Evolutionary conservation across 306 rosid genomes (phyloP).

Genomic region (Sicyos baderoa): DNA sequence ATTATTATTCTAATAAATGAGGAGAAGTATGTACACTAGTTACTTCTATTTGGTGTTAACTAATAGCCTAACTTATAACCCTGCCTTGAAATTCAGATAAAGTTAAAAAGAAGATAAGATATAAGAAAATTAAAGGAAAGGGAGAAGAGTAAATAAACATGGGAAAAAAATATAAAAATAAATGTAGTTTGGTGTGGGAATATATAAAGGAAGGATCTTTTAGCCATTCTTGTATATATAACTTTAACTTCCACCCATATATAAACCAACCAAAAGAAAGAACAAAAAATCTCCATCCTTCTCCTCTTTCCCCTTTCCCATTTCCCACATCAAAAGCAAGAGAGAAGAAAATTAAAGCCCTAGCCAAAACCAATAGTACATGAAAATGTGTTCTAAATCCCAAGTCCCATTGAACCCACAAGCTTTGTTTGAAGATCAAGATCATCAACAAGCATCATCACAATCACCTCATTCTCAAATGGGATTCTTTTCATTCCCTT

Average conservation of each 20-base stretch:
- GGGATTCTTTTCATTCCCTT: conserved; percentile 61
- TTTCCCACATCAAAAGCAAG: neutral
- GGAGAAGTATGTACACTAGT: no score
- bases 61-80: neutral
- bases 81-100: neutral
- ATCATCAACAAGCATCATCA: conserved; percentile 7
- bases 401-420: conserved; percentile 41
- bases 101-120: neutral
- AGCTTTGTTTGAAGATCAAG: conserved; percentile 52
- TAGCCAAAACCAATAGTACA: neutral
- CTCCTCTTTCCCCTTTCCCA: conserved; percentile 4
- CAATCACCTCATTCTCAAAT: conserved; percentile 31
- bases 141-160: neutral
- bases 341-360: no score
- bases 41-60: no score
- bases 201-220: conserved; percentile 13
- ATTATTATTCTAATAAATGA: no score
- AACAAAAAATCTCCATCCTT: neutral
- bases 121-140: neutral
- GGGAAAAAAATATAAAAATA: conserved; percentile 16
- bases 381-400: conserved; percentile 38
- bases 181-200: conserved; percentile 28
- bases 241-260: neutral
- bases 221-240: conserved; percentile 3
- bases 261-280: no score